Evolutionary conservation across 2,329 filamentous ascomycete genomes (phyloP).

Genomic region (Xylariaceae sp.): DNA sequence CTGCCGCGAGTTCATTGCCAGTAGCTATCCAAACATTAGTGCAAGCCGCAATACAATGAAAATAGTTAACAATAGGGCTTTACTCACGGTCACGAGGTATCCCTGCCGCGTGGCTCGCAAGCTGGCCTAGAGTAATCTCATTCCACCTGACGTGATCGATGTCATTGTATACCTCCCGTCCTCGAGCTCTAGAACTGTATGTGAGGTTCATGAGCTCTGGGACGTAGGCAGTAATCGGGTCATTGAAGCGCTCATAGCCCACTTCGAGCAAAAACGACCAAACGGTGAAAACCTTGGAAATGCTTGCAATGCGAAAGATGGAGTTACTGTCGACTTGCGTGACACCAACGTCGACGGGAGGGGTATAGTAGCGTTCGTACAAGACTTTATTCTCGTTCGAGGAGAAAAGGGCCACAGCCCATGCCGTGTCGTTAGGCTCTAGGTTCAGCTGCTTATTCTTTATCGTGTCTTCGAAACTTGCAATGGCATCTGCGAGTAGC

Average conservation of each 20-base stretch:
- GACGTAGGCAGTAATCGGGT: constrained; percentile 49
- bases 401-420: constrained; percentile 36
- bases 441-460: background rate
- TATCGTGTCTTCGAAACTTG: constrained; percentile 8
- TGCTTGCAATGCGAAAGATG: constrained; percentile 49
- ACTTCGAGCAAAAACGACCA: constrained; percentile 48
- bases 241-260: constrained; percentile 47
- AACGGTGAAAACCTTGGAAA: constrained; percentile 53
- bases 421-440: constrained; percentile 33
- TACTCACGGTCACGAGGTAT: constrained; percentile 45
- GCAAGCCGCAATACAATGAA: background rate
- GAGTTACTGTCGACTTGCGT: constrained; percentile 40
- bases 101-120: constrained; percentile 46
- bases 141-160: constrained; percentile 41
- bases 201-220: constrained; percentile 45
- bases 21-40: constrained; percentile 9
- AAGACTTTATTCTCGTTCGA: constrained; percentile 33
- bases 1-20: constrained; percentile 17
- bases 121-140: constrained; percentile 44
- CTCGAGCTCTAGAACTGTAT: background rate
- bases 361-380: constrained; percentile 37
- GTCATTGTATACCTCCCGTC: constrained; percentile 26
- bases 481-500: background rate
- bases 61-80: background rate
- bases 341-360: constrained; percentile 35